Percentiles rank a stretch among this genome's conserved stretches.
These are phyloP conservation scores for Crithidia expoeki DNA, from an alignment of 208 protist genomes.

Conservation along the genomic window DNA sequence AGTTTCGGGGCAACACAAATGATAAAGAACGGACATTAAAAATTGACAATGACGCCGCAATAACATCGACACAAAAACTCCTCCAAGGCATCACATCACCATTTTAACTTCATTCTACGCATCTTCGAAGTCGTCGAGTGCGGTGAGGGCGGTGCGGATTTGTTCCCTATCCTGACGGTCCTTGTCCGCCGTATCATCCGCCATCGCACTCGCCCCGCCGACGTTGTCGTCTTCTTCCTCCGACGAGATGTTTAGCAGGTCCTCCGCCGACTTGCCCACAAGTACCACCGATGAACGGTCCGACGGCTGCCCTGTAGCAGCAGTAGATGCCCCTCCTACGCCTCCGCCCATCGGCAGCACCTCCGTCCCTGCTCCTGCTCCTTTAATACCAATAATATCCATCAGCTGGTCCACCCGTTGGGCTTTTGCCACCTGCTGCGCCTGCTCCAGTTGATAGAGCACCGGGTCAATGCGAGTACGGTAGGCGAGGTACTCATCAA, in stretches of 20 bases:
- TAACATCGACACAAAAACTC: not conserved
- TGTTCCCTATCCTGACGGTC: conserved; percentile 50
- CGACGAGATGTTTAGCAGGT: conserved; percentile 25
- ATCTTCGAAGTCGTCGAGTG: conserved; percentile 89
- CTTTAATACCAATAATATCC: conserved; percentile 50
- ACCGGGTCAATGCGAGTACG: conserved; percentile 73
- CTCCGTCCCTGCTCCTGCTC: conserved; percentile 12
- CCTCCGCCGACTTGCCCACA: conserved; percentile 9
- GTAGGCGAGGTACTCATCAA: conserved; percentile 76
- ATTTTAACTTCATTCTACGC: conserved; percentile 34
- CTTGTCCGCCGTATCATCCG: conserved; percentile 22
- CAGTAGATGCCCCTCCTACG: not conserved
- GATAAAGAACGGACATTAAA: not conserved
- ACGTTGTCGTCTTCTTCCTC: conserved; percentile 35
- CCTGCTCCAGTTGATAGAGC: conserved; percentile 57
- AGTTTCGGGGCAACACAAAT: too few relatives aligned
- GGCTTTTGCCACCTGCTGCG: conserved; percentile 44
- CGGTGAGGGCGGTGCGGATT: conserved; percentile 78
- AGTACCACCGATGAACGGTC: not conserved
- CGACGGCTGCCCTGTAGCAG: not conserved
- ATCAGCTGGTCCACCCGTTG: conserved; percentile 54
- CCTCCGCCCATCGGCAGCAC: conserved; percentile 9
- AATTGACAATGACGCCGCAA: not conserved
- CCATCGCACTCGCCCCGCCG: conserved; percentile 25
- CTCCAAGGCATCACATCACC: not conserved